Base-by-base conservation (phyloP, 176 grass and related monocot genomes). In the Avena atlantica region DNA sequence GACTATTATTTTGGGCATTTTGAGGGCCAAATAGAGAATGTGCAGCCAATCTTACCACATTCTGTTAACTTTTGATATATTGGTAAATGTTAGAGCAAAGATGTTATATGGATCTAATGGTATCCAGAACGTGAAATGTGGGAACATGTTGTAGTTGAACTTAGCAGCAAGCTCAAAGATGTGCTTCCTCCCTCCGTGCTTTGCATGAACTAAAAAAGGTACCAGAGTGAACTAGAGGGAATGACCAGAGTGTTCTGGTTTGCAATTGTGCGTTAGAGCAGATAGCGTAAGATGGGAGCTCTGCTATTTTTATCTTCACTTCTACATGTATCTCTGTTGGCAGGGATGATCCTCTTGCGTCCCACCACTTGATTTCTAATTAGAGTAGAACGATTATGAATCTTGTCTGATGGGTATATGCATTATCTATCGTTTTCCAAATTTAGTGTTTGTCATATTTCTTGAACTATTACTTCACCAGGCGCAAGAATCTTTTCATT, bases 361-460 rank as follows among this genome's bases (percentile, higher is more conserved):
- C 67, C 16, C 10, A 70, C 34, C 16, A 70, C 67, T 70, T 42
- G 16, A 70, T 76, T 76, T 55, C 74, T 55, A 76, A 76, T 76
- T 76, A 51, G 50, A 76, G 50, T 31, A 25, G 51, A 76, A 76
- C 12, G 21, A 50, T 68, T 87, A 14, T 78, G 12, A 63, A 85
- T 36, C 72, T 87, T 27, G 62, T 52, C 52, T 56, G 44, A 81
- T 78, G 20, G 73, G 75, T 78, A 37, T 27, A 37, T 27, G 42
- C 68, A n/a, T 86, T 59, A 86, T 60, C 4, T 49, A n/a, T 29
- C 62, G 23, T 44, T 66, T 51, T 83, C 64, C 58, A 37, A 71
- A 50, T 73, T 74, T 70, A 84, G n/a, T 91, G 25, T 78, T 82
- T 82, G 71, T 72, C 40, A 31, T 86, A 58, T 73, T 64, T 86